Evolutionary conservation across 176 grass and related monocot genomes (phyloP).

Genomic region (Saccharum spontaneum): DNA sequence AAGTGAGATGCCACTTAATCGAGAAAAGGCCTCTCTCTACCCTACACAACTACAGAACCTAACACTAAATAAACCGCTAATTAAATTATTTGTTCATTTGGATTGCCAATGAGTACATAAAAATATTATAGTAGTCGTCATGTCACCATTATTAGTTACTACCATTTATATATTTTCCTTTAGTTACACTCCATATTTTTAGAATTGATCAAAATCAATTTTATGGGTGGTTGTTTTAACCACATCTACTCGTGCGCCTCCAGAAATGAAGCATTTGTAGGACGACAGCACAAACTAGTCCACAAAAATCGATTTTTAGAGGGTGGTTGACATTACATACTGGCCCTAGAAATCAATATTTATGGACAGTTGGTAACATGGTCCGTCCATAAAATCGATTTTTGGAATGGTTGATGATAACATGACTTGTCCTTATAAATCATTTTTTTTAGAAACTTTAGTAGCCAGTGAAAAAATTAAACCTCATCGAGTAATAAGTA

Average conservation of each 20-base stretch:
- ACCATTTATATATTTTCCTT: neutral
- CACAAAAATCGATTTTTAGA: neutral
- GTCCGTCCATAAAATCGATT: no score
- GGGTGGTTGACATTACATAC: neutral
- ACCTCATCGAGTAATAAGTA: no score
- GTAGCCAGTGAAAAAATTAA: no score
- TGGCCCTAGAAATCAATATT: no score
- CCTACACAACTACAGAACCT: no score
- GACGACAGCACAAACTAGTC: no score
- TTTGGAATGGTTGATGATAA: no score
- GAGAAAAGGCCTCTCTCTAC: neutral
- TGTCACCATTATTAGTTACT: neutral
- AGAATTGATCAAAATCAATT: neutral
- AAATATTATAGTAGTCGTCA: neutral
- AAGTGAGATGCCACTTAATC: constrained; percentile 20
- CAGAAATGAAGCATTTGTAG: neutral
- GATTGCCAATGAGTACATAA: neutral
- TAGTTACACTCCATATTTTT: neutral
- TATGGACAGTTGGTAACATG: no score
- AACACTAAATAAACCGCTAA: no score
- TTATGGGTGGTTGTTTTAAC: neutral
- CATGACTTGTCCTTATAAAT: no score
- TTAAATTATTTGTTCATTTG: neutral
- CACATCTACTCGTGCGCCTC: neutral
- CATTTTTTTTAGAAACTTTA: no score